Conservation (phyloP, 345 rosid species). For the Trapa bicornis region DNA sequence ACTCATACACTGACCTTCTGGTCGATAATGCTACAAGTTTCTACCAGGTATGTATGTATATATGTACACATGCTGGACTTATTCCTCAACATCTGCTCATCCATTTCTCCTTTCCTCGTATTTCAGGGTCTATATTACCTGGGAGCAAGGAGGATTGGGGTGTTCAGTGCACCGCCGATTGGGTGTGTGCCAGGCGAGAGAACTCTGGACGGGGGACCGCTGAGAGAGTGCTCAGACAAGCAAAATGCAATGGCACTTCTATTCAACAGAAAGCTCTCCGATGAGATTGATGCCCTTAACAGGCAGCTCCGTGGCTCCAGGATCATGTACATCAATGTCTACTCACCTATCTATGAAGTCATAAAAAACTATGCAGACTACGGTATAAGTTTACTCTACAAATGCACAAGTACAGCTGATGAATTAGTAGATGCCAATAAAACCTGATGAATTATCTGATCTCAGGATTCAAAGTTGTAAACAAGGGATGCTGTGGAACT, state of each 20-base stretch:
- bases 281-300: constrained; percentile 19
- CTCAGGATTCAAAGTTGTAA: constrained; percentile 45
- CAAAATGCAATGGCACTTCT: constrained; percentile 39
- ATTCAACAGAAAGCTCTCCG: constrained; percentile 46
- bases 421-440: too few species aligned
- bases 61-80: too few species aligned
- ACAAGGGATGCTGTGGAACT: constrained; percentile 63
- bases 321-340: constrained; percentile 30
- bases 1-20: constrained; percentile 36
- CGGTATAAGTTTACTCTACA: constrained; percentile 20
- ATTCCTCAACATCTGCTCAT: too few species aligned
- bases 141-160: constrained; percentile 51
- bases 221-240: constrained; percentile 30
- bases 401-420: too few species aligned
- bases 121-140: constrained; percentile 34
- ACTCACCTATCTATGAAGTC: constrained; percentile 16
- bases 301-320: constrained; percentile 15
- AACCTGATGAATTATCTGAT: neutral
- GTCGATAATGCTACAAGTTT: constrained; percentile 25
- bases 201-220: constrained; percentile 47
- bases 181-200: constrained; percentile 72
- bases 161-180: constrained; percentile 41
- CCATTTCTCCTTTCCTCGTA: too few species aligned
- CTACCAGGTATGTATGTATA: constrained; percentile 20
- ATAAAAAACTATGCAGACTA: constrained; percentile 21